Evolutionary conservation across 306 rosid genomes (phyloP).

Genomic region (Argentina anserina): DNA sequence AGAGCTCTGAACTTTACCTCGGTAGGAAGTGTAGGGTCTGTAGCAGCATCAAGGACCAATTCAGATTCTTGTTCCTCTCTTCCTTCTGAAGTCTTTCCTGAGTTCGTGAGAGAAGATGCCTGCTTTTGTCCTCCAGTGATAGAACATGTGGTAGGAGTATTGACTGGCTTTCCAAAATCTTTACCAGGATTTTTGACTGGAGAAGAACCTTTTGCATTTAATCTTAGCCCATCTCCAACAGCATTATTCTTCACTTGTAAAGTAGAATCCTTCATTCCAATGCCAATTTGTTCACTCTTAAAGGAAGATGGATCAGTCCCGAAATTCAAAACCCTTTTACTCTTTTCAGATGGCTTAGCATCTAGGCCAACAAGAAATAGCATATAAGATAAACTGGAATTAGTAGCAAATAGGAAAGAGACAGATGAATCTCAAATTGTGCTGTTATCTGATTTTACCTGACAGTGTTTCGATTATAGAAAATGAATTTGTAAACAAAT

Average conservation of each 20-base stretch:
- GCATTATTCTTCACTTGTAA: constrained; percentile 46
- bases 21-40: constrained; percentile 61
- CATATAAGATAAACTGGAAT: constrained; percentile 20
- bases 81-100: constrained; percentile 39
- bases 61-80: constrained; percentile 46
- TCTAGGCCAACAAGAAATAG: constrained; percentile 56
- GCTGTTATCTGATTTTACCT: constrained; percentile 54
- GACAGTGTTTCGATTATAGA: constrained; percentile 87
- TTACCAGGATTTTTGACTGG: constrained; percentile 35
- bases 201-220: constrained; percentile 53
- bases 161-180: constrained; percentile 34
- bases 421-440: constrained; percentile 23
- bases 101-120: constrained; percentile 39
- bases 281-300: constrained; percentile 40
- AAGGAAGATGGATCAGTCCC: constrained; percentile 32
- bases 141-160: constrained; percentile 37
- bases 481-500: constrained; percentile 80
- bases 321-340: constrained; percentile 42
- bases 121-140: constrained; percentile 41
- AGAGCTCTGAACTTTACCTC: constrained; percentile 51
- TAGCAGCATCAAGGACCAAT: constrained; percentile 54
- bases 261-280: constrained; percentile 55
- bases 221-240: constrained; percentile 43
- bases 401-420: constrained; percentile 8
- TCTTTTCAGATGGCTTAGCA: constrained; percentile 61